A percentile compares a stretch with the other conserved stretches of the same genome.
Evolutionary conservation across 1,284 basidiomycete genomes (phyloP).

Genomic region (Cryptococcus sp.): DNA sequence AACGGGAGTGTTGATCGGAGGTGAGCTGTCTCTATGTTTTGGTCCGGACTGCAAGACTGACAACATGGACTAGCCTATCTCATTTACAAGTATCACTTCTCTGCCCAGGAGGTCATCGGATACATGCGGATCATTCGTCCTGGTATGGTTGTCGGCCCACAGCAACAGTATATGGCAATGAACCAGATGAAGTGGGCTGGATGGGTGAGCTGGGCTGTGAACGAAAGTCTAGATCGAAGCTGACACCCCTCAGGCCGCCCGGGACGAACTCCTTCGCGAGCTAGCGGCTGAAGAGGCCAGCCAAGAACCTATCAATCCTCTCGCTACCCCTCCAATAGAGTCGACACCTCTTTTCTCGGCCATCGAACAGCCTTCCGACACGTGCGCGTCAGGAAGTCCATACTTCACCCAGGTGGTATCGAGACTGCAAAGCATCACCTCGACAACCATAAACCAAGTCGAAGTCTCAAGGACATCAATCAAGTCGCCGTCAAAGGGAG

Average conservation of each 20-base stretch:
- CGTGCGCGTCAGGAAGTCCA: neutral
- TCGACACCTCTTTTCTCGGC: conserved; percentile 1
- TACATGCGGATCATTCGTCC: conserved; percentile 98
- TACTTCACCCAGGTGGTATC: neutral
- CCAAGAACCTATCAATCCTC: conserved; percentile 56
- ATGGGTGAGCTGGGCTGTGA: conserved; percentile 71
- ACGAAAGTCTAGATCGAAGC: conserved; percentile 25
- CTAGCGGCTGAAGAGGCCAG: conserved; percentile 68
- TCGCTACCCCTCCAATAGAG: conserved; percentile 43
- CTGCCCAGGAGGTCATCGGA: conserved; percentile 94
- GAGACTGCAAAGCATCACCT: neutral
- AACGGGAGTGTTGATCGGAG: conserved; percentile 83
- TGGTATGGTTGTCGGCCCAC: conserved; percentile 79
- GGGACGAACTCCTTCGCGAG: conserved; percentile 64
- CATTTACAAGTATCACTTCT: conserved; percentile 99
- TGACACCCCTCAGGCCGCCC: conserved; percentile 57
- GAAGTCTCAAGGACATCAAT: neutral
- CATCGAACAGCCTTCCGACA: too few species aligned
- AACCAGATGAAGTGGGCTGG: conserved; percentile 92
- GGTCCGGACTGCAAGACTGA: conserved; percentile 19
- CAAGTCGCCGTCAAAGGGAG: conserved; percentile 20
- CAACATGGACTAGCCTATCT: conserved; percentile 69
- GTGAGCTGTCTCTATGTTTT: conserved; percentile 27
- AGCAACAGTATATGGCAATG: conserved; percentile 90
- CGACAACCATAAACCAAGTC: neutral